phyloP scores from a whole-genome alignment of 352 stramenopile genomes.

The Aphanomyces euteiches region DNA sequence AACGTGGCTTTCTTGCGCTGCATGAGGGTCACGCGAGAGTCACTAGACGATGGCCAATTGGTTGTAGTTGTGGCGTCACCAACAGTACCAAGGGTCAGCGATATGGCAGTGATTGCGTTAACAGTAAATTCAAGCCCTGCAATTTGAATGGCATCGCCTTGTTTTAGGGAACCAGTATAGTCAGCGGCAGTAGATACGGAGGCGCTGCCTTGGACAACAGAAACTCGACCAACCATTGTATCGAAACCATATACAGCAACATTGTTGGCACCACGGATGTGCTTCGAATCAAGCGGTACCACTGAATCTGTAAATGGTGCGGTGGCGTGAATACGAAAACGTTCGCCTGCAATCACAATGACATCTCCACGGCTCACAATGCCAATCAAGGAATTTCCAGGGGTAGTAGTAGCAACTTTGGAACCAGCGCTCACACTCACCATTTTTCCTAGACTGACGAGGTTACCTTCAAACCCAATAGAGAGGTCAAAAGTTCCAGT shows the following conservation, averaged over 20 bases:
- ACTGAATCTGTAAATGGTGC: constrained; percentile 65
- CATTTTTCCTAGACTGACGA: constrained; percentile 36
- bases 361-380: constrained; percentile 62
- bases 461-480: constrained; percentile 62
- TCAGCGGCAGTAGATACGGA: constrained; percentile 46
- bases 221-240: constrained; percentile 61
- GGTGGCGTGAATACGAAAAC: constrained; percentile 59
- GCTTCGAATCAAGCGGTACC: constrained; percentile 65
- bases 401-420: constrained; percentile 41
- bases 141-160: constrained; percentile 58
- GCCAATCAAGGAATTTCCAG: constrained; percentile 48
- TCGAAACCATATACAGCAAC: constrained; percentile 48
- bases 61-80: constrained; percentile 16
- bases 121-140: constrained; percentile 49
- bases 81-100: constrained; percentile 43
- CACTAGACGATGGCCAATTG: constrained; percentile 43
- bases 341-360: constrained; percentile 50
- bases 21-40: constrained; percentile 56
- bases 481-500: constrained; percentile 69
- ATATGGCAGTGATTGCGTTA: constrained; percentile 32
- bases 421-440: constrained; percentile 50
- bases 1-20: constrained; percentile 65
- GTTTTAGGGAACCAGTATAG: constrained; percentile 39
- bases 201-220: constrained; percentile 39
- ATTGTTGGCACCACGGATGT: constrained; percentile 44